phyloP scores from a whole-genome alignment of 1,139 yeast species.

The Debaryomyces coudertii region DNA sequence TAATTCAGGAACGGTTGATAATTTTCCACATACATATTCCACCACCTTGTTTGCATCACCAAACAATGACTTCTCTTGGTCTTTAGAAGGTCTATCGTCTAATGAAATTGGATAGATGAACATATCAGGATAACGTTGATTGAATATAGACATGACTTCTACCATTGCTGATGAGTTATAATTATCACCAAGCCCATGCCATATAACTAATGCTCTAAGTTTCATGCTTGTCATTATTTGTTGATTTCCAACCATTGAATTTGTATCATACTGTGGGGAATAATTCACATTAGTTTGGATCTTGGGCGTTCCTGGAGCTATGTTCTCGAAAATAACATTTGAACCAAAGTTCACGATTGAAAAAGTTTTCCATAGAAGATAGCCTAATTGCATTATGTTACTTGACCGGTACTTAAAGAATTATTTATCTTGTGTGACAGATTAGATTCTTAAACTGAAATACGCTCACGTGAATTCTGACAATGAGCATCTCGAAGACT shows the following conservation, averaged over 20 bases:
- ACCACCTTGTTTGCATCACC: slow-evolving; percentile 58
- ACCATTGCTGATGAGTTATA: slow-evolving; percentile 66
- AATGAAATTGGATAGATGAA: slow-evolving; percentile 57
- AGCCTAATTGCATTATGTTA: not conserved
- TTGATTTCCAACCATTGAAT: not conserved
- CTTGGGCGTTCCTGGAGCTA: not conserved
- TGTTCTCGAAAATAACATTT: not conserved
- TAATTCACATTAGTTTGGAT: not conserved
- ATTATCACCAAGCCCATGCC: slow-evolving; percentile 87
- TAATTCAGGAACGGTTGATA: slow-evolving; percentile 44
- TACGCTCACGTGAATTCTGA: slow-evolving; percentile 4
- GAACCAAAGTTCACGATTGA: not conserved
- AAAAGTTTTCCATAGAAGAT: not conserved
- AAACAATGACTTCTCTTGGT: slow-evolving; percentile 56
- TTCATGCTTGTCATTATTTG: not conserved
- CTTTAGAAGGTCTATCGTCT: slow-evolving; percentile 52
- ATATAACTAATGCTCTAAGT: slow-evolving; percentile 61
- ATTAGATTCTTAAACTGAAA: no score
- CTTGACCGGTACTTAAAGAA: no score
- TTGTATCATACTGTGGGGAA: slow-evolving; percentile 3
- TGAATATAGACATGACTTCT: slow-evolving; percentile 46
- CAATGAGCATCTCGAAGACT: slow-evolving; percentile 7
- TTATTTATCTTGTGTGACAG: no score
- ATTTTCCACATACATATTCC: slow-evolving; percentile 43
- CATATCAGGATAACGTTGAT: slow-evolving; percentile 51